Evolutionary conservation across 176 grass and related monocot genomes (phyloP).

Genomic region (Puya raimondii): DNA sequence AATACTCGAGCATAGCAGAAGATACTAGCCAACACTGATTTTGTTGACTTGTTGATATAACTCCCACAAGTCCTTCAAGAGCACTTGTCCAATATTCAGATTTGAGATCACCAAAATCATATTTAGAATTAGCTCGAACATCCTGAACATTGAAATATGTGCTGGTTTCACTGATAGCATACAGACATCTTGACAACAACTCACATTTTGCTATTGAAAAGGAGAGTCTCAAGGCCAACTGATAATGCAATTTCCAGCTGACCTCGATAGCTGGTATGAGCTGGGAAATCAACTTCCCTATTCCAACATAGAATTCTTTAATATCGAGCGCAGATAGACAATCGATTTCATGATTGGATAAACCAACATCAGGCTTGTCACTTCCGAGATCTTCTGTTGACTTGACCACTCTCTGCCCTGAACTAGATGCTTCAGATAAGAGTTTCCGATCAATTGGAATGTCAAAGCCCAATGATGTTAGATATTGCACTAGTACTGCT

Average conservation of each 20-base stretch:
- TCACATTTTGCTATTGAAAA: constrained; percentile 38
- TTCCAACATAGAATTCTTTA: constrained; percentile 34
- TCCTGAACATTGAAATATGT: constrained; percentile 3
- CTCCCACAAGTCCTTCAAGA: constrained; percentile 46
- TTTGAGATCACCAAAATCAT: constrained; percentile 18
- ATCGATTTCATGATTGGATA: constrained; percentile 12
- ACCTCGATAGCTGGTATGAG: constrained; percentile 40
- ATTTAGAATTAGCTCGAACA: background rate
- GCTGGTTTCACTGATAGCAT: constrained; percentile 26
- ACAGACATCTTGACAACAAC: constrained; percentile 47
- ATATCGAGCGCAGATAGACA: constrained; percentile 25
- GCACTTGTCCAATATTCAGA: constrained; percentile 56
- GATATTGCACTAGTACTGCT: constrained; percentile 38
- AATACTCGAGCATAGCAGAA: constrained; percentile 64
- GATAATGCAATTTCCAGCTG: constrained; percentile 52
- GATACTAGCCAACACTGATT: constrained; percentile 82
- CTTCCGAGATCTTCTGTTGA: constrained; percentile 12
- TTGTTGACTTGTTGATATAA: constrained; percentile 56
- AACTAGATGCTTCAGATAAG: constrained; percentile 20
- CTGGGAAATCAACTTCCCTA: constrained; percentile 47
- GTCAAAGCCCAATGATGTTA: constrained; percentile 40
- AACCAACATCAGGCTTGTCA: constrained; percentile 1
- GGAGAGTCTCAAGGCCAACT: constrained; percentile 38
- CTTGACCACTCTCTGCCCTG: constrained; percentile 16
- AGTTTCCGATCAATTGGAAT: constrained; percentile 25